Conservation (phyloP, 148 eudicot species). For the Salicornia ramosissima region DNA sequence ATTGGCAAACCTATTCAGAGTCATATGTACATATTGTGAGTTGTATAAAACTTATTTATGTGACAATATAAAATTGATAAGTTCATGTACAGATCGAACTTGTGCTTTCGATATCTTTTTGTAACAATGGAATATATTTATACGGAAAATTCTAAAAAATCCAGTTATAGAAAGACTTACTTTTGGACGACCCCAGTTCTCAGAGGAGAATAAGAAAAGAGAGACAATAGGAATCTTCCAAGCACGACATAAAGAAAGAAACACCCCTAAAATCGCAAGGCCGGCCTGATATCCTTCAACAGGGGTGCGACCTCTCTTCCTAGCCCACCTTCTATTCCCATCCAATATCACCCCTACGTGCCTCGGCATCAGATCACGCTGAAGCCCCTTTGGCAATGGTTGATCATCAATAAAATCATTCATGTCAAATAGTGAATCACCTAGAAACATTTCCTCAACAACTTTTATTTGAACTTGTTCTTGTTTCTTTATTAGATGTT, state of each 20-base stretch:
- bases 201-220: slow-evolving; percentile 24
- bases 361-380: slow-evolving; percentile 38
- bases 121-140: no score
- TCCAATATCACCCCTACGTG: slow-evolving; percentile 45
- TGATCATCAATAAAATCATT: background rate
- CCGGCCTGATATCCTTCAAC: slow-evolving; percentile 14
- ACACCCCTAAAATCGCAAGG: background rate
- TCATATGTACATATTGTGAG: no score
- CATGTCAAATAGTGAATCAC: background rate
- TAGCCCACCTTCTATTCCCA: slow-evolving; percentile 51
- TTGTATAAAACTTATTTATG: no score
- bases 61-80: no score
- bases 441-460: background rate
- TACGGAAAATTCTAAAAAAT: background rate
- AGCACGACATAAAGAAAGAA: background rate
- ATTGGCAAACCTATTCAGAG: no score
- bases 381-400: slow-evolving; percentile 28
- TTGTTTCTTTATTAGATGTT: slow-evolving; percentile 1
- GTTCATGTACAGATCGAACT: no score
- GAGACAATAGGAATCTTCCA: slow-evolving; percentile 16
- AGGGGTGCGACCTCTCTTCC: slow-evolving; percentile 13
- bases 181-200: slow-evolving; percentile 22
- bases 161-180: background rate
- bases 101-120: no score
- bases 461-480: background rate